Evolutionary conservation across 306 rosid genomes (phyloP).

Genomic region (Trichosanthes cucumerina): DNA sequence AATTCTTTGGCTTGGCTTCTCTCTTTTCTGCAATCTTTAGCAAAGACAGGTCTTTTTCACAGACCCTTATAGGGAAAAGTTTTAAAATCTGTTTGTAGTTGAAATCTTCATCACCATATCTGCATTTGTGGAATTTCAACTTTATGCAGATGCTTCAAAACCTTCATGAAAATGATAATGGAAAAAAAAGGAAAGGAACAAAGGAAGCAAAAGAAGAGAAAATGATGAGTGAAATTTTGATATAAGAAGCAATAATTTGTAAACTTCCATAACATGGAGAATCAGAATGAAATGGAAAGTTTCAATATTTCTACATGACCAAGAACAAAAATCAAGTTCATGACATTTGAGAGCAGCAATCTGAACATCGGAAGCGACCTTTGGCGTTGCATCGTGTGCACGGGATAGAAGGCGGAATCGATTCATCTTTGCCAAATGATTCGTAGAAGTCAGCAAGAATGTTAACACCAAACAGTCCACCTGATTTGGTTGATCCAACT

Average conservation of each 20-base stretch:
- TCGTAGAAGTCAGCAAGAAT: constrained; percentile 38
- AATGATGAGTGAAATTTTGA: neutral
- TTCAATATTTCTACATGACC: neutral
- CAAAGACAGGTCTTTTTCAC: neutral
- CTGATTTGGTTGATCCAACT: constrained; percentile 54
- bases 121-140: neutral
- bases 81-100: neutral
- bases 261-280: neutral
- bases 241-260: neutral
- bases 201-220: neutral
- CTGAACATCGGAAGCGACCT: constrained; percentile 75
- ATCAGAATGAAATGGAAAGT: neutral
- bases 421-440: constrained; percentile 29
- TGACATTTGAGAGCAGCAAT: constrained; percentile 46
- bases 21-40: neutral
- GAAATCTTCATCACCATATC: neutral
- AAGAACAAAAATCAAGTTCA: neutral
- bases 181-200: neutral
- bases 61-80: neutral
- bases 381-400: constrained; percentile 57
- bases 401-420: constrained; percentile 22
- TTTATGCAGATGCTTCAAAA: neutral
- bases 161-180: neutral
- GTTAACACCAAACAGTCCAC: constrained; percentile 29
- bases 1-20: neutral